Percentiles rank a stretch among this genome's conserved stretches.
Conservation (phyloP, 441 rosid genomes). For the Gossypium davidsonii region DNA sequence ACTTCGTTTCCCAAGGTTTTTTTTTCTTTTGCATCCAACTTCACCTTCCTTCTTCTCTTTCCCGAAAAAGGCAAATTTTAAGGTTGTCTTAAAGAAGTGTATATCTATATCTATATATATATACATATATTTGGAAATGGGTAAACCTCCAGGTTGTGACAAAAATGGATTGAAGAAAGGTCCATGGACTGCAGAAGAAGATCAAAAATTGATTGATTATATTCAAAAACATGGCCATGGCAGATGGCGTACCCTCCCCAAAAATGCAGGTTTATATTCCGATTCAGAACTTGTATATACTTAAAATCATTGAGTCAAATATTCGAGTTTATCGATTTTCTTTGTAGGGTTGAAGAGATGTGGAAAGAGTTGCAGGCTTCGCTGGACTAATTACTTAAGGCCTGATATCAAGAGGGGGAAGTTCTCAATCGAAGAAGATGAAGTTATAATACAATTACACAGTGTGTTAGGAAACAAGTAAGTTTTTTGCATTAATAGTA, state of each 20-base stretch:
- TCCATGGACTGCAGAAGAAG: constrained; percentile 67
- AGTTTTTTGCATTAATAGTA: constrained; percentile 4
- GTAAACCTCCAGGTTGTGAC: constrained; percentile 34
- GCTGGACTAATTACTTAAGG: constrained; percentile 63
- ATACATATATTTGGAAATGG: constrained; percentile 22
- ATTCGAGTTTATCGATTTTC: background rate
- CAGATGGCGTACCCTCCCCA: constrained; percentile 55
- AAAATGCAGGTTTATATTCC: constrained; percentile 41
- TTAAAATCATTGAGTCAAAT: background rate
- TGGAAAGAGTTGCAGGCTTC: constrained; percentile 62
- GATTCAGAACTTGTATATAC: background rate
- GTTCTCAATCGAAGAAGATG: constrained; percentile 55
- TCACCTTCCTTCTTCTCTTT: background rate
- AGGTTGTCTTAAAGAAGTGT: background rate
- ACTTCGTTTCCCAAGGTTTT: background rate
- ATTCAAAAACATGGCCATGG: constrained; percentile 50
- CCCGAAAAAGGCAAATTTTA: background rate
- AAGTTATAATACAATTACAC: constrained; percentile 49
- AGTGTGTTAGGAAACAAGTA: constrained; percentile 58
- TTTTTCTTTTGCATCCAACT: background rate
- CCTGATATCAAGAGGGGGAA: constrained; percentile 66
- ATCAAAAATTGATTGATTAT: constrained; percentile 43
- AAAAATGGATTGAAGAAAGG: constrained; percentile 52
- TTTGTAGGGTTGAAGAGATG: constrained; percentile 48
- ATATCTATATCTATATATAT: background rate